Percentiles rank a stretch among this genome's conserved stretches.
phyloP scores from a whole-genome alignment of 306 rosid species.

The Vigna reflexopilosa region DNA sequence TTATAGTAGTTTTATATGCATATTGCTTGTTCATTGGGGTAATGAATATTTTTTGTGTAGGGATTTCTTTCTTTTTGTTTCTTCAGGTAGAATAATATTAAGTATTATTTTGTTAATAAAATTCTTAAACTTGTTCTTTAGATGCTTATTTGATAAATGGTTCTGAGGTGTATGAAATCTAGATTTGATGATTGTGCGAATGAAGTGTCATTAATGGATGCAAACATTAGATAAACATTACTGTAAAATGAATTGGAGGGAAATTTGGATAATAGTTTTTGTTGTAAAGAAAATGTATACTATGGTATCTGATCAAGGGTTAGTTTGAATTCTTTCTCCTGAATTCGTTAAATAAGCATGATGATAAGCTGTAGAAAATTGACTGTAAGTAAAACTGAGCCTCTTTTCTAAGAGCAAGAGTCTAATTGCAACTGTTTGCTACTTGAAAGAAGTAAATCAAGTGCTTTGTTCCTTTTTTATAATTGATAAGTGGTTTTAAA shows the following conservation, averaged over 20 bases:
- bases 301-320: conserved; percentile 20
- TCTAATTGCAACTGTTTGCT: neutral
- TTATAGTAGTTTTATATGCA: conserved; percentile 25
- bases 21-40: conserved; percentile 29
- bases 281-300: neutral
- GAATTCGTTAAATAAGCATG: conserved; percentile 13
- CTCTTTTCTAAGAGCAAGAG: neutral
- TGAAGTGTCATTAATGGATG: conserved; percentile 17
- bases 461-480: neutral
- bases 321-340: conserved; percentile 32
- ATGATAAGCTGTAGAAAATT: neutral
- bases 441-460: neutral
- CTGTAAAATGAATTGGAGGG: neutral
- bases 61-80: conserved; percentile 32
- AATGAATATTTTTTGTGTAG: conserved; percentile 12
- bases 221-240: conserved; percentile 6
- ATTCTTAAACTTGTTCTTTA: conserved; percentile 17
- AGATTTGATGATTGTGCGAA: conserved; percentile 26
- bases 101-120: neutral
- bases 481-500: neutral
- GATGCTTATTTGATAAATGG: conserved; percentile 26
- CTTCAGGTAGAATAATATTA: conserved; percentile 22
- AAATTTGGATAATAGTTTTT: conserved; percentile 7
- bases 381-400: neutral
- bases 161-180: conserved; percentile 18